These are phyloP conservation scores for Lodderomyces oxycetoniae DNA, from an alignment of 1,139 yeast genomes.

Conservation along the genomic window DNA sequence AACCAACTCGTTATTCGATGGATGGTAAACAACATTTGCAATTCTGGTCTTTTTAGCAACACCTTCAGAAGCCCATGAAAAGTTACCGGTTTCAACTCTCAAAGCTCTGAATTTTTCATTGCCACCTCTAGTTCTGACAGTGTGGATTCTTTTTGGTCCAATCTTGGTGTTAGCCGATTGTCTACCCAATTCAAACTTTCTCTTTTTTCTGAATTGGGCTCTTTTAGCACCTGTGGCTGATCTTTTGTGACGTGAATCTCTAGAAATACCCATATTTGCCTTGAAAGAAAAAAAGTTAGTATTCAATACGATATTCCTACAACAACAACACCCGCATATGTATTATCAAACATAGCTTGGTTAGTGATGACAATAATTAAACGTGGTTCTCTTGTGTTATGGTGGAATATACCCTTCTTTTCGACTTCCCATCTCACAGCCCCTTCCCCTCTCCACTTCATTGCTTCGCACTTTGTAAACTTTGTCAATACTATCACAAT, in stretches of 20 bases:
- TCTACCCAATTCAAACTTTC: conserved; percentile 99
- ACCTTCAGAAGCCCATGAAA: conserved; percentile 99
- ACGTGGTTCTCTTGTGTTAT: no score
- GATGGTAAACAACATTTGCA: conserved; percentile 97
- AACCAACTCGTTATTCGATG: conserved; percentile 98
- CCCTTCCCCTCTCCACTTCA: no score
- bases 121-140: conserved; percentile 99
- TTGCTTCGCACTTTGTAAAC: no score
- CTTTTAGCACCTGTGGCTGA: conserved; percentile 99
- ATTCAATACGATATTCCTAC: conserved; percentile 7
- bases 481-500: no score
- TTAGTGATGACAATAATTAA: no score
- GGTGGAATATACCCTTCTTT: no score
- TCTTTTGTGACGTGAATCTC: conserved; percentile 99
- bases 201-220: conserved; percentile 99
- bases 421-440: no score
- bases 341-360: no score
- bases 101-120: conserved; percentile 99
- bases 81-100: conserved; percentile 99
- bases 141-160: conserved; percentile 97
- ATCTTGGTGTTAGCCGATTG: conserved; percentile 99
- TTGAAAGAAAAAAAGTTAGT: conserved; percentile 23
- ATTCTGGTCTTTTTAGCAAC: conserved; percentile 98
- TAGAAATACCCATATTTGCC: conserved; percentile 92
- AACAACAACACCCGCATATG: no score